These are phyloP conservation scores for Tetrahymena elliotti DNA, from an alignment of 73 alveolate species.

Conservation along the genomic window DNA sequence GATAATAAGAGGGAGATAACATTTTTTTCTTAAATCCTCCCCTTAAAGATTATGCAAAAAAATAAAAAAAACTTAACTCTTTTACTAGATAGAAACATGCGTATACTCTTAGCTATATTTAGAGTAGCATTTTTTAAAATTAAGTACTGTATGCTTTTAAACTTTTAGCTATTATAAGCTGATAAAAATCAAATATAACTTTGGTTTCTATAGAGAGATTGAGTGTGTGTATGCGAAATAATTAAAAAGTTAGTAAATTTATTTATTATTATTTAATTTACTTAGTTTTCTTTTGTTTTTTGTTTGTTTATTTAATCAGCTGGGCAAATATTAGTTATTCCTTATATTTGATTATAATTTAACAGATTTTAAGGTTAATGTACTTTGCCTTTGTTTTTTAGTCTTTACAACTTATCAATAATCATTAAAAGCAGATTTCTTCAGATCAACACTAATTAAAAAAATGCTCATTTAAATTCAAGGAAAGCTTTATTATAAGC, in stretches of 20 bases:
- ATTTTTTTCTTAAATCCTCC: not conserved
- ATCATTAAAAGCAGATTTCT: not conserved
- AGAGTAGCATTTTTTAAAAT: not conserved
- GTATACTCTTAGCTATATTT: too few species aligned
- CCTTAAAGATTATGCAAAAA: too few species aligned
- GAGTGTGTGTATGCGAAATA: not conserved
- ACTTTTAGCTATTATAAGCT: too few species aligned
- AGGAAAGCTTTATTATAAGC: not conserved
- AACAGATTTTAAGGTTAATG: not conserved
- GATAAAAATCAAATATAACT: too few species aligned
- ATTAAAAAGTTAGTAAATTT: not conserved
- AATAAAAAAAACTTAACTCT: too few species aligned
- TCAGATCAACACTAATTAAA: not conserved
- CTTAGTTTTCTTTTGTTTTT: too few species aligned
- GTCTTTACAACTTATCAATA: not conserved
- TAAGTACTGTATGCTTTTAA: not conserved
- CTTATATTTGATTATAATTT: too few species aligned
- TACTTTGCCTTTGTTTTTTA: not conserved
- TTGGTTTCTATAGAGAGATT: not conserved
- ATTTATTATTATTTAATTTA: too few species aligned
- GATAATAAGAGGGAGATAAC: too few species aligned
- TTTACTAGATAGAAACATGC: too few species aligned
- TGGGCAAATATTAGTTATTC: not conserved
- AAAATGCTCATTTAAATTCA: not conserved
- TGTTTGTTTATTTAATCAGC: not conserved